Evolutionary conservation across 768 basidiomycete species (phyloP).

Genomic region (Gloeostereum incarnatum): DNA sequence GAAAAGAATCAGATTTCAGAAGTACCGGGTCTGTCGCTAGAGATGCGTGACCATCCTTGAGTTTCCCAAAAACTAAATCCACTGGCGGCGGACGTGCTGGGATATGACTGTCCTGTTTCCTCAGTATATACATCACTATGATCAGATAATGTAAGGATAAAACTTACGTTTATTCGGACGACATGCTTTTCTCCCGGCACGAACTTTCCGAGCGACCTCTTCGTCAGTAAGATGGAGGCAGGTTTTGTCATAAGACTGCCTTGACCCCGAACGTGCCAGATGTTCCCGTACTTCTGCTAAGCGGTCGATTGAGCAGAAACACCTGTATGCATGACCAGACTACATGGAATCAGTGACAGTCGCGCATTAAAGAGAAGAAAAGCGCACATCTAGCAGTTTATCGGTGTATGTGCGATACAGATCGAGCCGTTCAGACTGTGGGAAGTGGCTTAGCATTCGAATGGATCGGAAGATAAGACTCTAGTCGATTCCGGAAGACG

Average conservation of each 20-base stretch:
- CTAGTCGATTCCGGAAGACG: too few relatives aligned
- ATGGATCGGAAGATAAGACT: slow-evolving; percentile 4
- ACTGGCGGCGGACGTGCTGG: slow-evolving; percentile 38
- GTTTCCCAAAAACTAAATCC: slow-evolving; percentile 71
- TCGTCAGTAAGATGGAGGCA: slow-evolving; percentile 85
- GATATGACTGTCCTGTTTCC: slow-evolving; percentile 55
- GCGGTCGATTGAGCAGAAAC: slow-evolving; percentile 80
- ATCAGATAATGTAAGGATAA: background rate
- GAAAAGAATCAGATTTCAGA: slow-evolving; percentile 86
- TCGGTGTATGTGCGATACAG: slow-evolving; percentile 70
- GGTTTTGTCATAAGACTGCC: slow-evolving; percentile 77
- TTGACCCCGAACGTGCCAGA: slow-evolving; percentile 65
- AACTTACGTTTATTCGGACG: slow-evolving; percentile 78
- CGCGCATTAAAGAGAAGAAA: background rate
- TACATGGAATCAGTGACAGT: slow-evolving; percentile 18
- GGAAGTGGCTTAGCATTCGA: slow-evolving; percentile 4
- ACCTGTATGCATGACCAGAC: slow-evolving; percentile 88
- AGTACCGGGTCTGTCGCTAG: slow-evolving; percentile 85
- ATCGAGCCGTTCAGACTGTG: slow-evolving; percentile 81
- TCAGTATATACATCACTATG: background rate
- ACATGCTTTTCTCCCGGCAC: slow-evolving; percentile 72
- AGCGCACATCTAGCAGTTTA: slow-evolving; percentile 65
- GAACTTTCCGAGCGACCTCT: slow-evolving; percentile 66
- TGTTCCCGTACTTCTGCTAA: slow-evolving; percentile 60
- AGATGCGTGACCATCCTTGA: slow-evolving; percentile 70